Conservation (phyloP, 441 rosid genomes). For the Pelargonium australe region DNA sequence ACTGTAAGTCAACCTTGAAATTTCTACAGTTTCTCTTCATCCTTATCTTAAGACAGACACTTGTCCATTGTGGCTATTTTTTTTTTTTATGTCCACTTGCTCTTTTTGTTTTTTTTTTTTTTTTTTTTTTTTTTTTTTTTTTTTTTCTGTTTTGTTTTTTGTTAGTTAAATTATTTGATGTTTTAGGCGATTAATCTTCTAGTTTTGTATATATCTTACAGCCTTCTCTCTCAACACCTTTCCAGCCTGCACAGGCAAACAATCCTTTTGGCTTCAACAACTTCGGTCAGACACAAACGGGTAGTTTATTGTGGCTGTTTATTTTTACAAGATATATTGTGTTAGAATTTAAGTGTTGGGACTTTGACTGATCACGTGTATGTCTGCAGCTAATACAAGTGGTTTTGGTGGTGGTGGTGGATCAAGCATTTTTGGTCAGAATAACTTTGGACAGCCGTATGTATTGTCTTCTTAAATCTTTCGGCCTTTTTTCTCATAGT, state of each 20-base stretch:
- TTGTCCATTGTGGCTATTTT: neutral
- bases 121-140: neutral
- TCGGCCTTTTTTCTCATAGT: slow-evolving; percentile 2
- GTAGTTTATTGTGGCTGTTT: slow-evolving; percentile 23
- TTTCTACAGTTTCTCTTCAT: neutral
- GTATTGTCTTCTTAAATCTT: slow-evolving; percentile 24
- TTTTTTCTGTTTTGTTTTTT: neutral
- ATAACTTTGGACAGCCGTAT: slow-evolving; percentile 48
- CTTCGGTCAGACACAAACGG: slow-evolving; percentile 53
- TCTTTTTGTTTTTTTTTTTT: neutral
- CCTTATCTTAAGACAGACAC: neutral
- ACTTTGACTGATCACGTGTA: slow-evolving; percentile 13
- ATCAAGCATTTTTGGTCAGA: slow-evolving; percentile 46
- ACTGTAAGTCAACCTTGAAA: slow-evolving; percentile 38
- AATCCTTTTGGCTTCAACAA: slow-evolving; percentile 46
- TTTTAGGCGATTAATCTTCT: neutral
- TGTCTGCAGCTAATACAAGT: slow-evolving; percentile 30
- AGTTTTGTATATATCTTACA: slow-evolving; percentile 24
- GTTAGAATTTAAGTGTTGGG: slow-evolving; percentile 9
- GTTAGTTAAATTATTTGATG: neutral
- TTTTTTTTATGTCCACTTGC: too few relatives aligned
- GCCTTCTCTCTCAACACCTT: slow-evolving; percentile 45
- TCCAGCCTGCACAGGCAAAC: slow-evolving; percentile 57
- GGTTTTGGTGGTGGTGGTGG: slow-evolving; percentile 31
- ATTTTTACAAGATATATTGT: neutral